phyloP scores from a whole-genome alignment of 1,284 basidiomycete species.

The Melampsora americana region DNA sequence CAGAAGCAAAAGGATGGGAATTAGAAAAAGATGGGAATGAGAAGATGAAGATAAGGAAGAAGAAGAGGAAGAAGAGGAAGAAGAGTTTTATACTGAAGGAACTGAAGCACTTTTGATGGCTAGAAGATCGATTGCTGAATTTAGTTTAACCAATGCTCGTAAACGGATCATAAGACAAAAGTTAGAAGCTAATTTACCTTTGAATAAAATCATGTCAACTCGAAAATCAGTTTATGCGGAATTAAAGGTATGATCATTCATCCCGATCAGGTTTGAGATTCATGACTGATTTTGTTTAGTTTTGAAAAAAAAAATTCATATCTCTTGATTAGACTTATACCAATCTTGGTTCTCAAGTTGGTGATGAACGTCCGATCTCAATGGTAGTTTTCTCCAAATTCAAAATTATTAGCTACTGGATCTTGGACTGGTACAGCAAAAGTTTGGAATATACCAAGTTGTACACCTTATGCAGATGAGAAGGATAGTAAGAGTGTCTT shows the following conservation, averaged over 20 bases:
- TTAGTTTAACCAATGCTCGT: slow-evolving; percentile 90
- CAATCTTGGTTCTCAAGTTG: slow-evolving; percentile 94
- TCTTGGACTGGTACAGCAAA: slow-evolving; percentile 95
- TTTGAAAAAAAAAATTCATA: no score
- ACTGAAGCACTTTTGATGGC: slow-evolving; percentile 78
- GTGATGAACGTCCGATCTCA: slow-evolving; percentile 88
- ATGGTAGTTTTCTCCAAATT: slow-evolving; percentile 94
- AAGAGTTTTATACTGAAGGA: slow-evolving; percentile 95
- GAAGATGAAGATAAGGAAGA: slow-evolving; percentile 61
- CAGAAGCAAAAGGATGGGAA: slow-evolving; percentile 61
- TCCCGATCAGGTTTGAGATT: background rate
- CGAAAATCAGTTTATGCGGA: slow-evolving; percentile 83
- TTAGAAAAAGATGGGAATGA: slow-evolving; percentile 44
- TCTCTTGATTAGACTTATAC: slow-evolving; percentile 70
- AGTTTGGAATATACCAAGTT: slow-evolving; percentile 85
- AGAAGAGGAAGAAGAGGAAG: slow-evolving; percentile 60
- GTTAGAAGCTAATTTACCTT: slow-evolving; percentile 77
- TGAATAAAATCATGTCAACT: slow-evolving; percentile 82
- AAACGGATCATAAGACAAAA: slow-evolving; percentile 82
- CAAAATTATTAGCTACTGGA: slow-evolving; percentile 78
- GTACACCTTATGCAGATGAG: slow-evolving; percentile 46
- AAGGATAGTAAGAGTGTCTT: slow-evolving; percentile 43
- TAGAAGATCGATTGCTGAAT: slow-evolving; percentile 78
- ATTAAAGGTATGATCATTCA: slow-evolving; percentile 67
- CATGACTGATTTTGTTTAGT: background rate